These are phyloP conservation scores for Cucumis cinereus DNA, from an alignment of 306 rosid genomes.

Conservation along the genomic window DNA sequence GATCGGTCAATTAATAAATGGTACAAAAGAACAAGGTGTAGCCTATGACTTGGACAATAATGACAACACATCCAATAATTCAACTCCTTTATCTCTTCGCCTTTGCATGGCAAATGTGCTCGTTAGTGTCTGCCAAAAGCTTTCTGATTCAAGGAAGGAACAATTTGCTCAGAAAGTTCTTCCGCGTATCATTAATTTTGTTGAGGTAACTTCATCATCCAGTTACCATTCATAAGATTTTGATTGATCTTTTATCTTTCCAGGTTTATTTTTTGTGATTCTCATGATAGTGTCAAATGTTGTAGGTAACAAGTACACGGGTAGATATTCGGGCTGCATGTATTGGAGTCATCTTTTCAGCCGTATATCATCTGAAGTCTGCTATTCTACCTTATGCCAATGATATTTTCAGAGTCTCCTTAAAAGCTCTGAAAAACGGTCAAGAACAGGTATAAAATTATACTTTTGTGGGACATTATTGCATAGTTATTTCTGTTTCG, in stretches of 20 bases:
- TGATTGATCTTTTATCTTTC: constrained; percentile 6
- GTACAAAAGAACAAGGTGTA: constrained; percentile 6
- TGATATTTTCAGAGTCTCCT: constrained; percentile 52
- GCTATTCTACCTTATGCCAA: constrained; percentile 46
- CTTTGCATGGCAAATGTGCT: constrained; percentile 93
- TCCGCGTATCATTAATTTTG: constrained; percentile 38
- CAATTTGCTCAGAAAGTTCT: constrained; percentile 38
- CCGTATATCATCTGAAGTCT: constrained; percentile 69
- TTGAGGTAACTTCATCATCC: constrained; percentile 42
- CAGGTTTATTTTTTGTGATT: constrained; percentile 7
- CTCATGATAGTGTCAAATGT: constrained; percentile 13
- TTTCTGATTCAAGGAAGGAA: constrained; percentile 42
- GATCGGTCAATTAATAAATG: constrained; percentile 24
- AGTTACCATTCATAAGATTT: neutral
- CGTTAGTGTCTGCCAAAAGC: constrained; percentile 76
- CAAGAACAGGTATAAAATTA: constrained; percentile 48
- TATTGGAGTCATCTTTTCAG: constrained; percentile 71
- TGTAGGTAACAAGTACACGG: constrained; percentile 32
- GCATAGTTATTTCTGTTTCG: neutral
- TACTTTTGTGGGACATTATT: neutral
- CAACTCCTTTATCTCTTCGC: constrained; percentile 38
- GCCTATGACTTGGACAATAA: constrained; percentile 10
- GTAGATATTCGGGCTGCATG: constrained; percentile 73
- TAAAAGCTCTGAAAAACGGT: constrained; percentile 45
- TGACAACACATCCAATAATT: constrained; percentile 9